Percentiles rank a stretch among this genome's conserved stretches.
Evolutionary conservation across 2,329 filamentous ascomycete species (phyloP).

Genomic region (Sclerotinia minor): DNA sequence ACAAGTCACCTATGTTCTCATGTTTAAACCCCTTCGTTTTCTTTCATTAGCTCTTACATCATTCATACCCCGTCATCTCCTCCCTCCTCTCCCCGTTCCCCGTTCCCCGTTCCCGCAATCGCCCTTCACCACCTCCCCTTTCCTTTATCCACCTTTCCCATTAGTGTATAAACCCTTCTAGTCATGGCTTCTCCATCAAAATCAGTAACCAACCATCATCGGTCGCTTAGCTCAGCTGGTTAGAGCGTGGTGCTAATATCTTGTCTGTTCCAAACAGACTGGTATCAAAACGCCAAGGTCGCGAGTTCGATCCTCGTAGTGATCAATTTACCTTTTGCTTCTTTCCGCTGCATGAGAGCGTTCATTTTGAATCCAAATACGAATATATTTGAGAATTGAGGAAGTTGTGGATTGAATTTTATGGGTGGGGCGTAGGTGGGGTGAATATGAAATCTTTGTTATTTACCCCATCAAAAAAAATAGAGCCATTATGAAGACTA

Average conservation of each 20-base stretch:
- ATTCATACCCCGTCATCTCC: neutral
- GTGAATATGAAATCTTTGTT: neutral
- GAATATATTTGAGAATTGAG: neutral
- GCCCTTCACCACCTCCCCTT: too few relatives aligned
- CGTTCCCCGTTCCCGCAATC: too few relatives aligned
- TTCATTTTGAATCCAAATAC: neutral
- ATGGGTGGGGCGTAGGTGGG: neutral
- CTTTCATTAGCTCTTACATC: neutral
- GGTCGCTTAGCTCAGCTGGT: conserved; percentile 18
- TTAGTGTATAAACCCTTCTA: rapidly evolving
- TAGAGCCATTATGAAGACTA: too few relatives aligned
- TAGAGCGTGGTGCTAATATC: conserved; percentile 21
- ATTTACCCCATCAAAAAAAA: too few relatives aligned
- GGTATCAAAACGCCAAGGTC: neutral
- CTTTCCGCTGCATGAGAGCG: neutral
- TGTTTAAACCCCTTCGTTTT: too few relatives aligned
- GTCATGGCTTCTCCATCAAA: rapidly evolving
- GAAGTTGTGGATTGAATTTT: neutral
- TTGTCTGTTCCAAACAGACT: neutral
- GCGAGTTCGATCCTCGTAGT: neutral
- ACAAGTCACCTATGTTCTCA: neutral
- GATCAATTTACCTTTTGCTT: neutral
- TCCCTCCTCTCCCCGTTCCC: too few relatives aligned
- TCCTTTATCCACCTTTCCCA: neutral
- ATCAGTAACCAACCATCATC: neutral